Conservation (phyloP, 371 early-diverging fungal species). For the Capillidium heterosporum region DNA sequence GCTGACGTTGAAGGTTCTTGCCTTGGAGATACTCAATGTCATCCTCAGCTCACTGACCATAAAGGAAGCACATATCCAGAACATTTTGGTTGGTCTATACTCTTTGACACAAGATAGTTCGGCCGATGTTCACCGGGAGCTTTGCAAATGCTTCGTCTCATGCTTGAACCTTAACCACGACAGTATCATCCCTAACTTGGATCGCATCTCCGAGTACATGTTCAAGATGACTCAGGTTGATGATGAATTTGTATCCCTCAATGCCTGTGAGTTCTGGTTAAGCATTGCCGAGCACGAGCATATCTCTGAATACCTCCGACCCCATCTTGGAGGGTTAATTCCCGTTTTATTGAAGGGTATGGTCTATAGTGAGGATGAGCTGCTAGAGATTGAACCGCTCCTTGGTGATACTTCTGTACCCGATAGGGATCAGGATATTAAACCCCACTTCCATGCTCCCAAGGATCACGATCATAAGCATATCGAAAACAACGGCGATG, state of each 20-base stretch:
- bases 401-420: slow-evolving; percentile 72
- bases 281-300: slow-evolving; percentile 83
- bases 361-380: slow-evolving; percentile 85
- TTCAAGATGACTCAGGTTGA: slow-evolving; percentile 70
- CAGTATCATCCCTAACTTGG: slow-evolving; percentile 62
- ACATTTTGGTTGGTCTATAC: slow-evolving; percentile 63
- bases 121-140: slow-evolving; percentile 62
- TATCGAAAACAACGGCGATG: slow-evolving; percentile 39
- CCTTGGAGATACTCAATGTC: slow-evolving; percentile 58
- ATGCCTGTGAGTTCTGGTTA: slow-evolving; percentile 96
- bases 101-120: slow-evolving; percentile 58
- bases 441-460: slow-evolving; percentile 78
- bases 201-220: slow-evolving; percentile 79
- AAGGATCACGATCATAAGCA: slow-evolving; percentile 51
- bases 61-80: slow-evolving; percentile 45
- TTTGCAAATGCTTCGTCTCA: slow-evolving; percentile 83
- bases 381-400: slow-evolving; percentile 51
- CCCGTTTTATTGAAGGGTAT: slow-evolving; percentile 82
- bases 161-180: slow-evolving; percentile 68
- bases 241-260: slow-evolving; percentile 68
- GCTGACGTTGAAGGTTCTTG: slow-evolving; percentile 46
- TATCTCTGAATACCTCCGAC: slow-evolving; percentile 52
- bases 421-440: slow-evolving; percentile 76
- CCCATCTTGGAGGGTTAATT: slow-evolving; percentile 60
- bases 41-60: slow-evolving; percentile 44